These are phyloP conservation scores for Melaleuca alternifolia DNA, from an alignment of 345 rosid species.

Conservation along the genomic window DNA sequence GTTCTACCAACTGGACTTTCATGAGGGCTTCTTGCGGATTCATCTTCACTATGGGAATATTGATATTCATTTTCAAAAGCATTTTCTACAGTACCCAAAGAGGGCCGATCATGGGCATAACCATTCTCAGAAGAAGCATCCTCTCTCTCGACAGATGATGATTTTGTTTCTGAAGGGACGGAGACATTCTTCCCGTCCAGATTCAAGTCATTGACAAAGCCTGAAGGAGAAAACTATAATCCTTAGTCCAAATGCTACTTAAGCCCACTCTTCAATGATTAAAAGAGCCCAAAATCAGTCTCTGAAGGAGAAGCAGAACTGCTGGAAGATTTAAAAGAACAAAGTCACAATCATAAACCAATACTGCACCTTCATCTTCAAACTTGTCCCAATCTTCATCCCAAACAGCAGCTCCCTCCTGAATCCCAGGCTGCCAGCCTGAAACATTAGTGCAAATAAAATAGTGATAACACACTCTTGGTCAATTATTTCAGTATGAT, in stretches of 20 bases:
- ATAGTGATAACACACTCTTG: background rate
- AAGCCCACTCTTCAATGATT: background rate
- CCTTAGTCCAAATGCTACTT: background rate
- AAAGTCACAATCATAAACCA: background rate
- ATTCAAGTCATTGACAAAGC: conserved; percentile 73
- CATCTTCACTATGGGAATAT: conserved; percentile 70
- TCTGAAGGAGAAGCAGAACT: background rate
- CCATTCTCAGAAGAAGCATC: conserved; percentile 39
- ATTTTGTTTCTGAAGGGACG: conserved; percentile 17
- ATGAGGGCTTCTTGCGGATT: conserved; percentile 70
- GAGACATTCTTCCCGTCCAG: conserved; percentile 33
- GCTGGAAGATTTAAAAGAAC: background rate
- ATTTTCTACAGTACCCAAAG: conserved; percentile 35
- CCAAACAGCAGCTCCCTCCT: conserved; percentile 80
- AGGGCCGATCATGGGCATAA: conserved; percentile 34
- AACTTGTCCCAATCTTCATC: conserved; percentile 99
- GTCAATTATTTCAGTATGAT: background rate
- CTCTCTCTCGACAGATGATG: conserved; percentile 31
- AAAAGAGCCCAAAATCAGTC: background rate
- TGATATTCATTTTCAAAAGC: conserved; percentile 50
- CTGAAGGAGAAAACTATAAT: conserved; percentile 26
- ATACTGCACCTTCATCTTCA: conserved; percentile 76
- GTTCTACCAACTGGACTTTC: conserved; percentile 63
- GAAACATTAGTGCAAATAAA: background rate
- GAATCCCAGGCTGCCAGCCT: conserved; percentile 99